Evolutionary conservation across 2,329 filamentous ascomycete species (phyloP), one percentile per base, ranked within the genome.

Genomic region (Pestalotiopsis sp.): DNA sequence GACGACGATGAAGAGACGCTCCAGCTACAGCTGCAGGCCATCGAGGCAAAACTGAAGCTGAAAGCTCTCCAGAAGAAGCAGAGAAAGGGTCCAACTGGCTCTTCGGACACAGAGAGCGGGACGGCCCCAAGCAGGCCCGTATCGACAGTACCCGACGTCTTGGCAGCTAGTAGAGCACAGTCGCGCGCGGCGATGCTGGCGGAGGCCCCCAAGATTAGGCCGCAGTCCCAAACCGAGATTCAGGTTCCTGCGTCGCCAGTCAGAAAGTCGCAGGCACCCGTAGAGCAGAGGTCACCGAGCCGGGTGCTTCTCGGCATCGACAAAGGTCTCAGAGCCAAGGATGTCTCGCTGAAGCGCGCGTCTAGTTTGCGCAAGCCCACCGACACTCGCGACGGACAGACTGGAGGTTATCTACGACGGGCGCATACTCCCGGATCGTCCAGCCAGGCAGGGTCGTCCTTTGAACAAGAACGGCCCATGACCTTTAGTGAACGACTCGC

Each of bases 1-100:
- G 91, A 93, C 4, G 92, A 97, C 6, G 95, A 97, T 73, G 95
- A 98, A 79, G 95, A 98, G 83, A 97, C 90, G 1, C 82, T 98
- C 41, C 90, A 97, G 76, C 83, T 99, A 71, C 91, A 97, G 78
- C 83, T 98, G 4, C 91, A 95, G 72, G 94, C 93, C 67, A 97
- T 99, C 69, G 91, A 98, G 79, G 94, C 95, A 6, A 91, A 92
- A 70, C 82, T 98, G 66, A 96, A 92, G 80, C 81, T 98, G 72
- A 98, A 98, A 80, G 94, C 92, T 76, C 82, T 98, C 14, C 93
- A 96, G 78, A 91, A 17, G 72, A 71, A 63, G 62, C 69, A 38
- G 60, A 57, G n/a, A 62, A 66, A 52, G 57, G 63, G 27, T 17
- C 38, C 2, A 39, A 49, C 31, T 59, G 69, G 49, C 1, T 59